These are phyloP conservation scores for Mortierella sp. DNA, from an alignment of 371 early-diverging fungal genomes.

Conservation along the genomic window DNA sequence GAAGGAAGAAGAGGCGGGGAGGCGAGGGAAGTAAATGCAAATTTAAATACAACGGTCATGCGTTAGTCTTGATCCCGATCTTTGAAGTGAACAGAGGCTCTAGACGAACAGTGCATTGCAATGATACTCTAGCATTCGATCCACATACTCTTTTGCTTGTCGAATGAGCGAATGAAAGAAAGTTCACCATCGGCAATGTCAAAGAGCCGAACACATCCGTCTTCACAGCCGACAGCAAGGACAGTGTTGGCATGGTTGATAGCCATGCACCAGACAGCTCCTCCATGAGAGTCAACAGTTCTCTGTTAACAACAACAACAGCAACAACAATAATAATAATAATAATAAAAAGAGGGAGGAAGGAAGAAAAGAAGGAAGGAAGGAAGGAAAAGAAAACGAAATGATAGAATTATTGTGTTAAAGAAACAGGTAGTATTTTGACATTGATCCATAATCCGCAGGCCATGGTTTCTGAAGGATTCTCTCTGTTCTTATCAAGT, in stretches of 20 bases:
- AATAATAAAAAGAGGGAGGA: not conserved
- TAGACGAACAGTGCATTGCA: too few species aligned
- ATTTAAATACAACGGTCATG: too few species aligned
- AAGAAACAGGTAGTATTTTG: not conserved
- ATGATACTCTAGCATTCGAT: slow-evolving; percentile 15
- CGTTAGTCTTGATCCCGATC: too few species aligned
- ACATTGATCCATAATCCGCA: not conserved
- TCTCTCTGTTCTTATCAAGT: slow-evolving; percentile 13
- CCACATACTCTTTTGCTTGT: slow-evolving; percentile 68
- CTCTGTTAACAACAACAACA: slow-evolving; percentile 54
- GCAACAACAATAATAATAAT: too few species aligned
- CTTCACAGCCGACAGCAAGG: slow-evolving; percentile 94
- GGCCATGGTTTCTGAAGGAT: not conserved
- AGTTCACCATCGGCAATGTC: slow-evolving; percentile 80
- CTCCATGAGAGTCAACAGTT: slow-evolving; percentile 85
- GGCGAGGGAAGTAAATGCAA: too few species aligned
- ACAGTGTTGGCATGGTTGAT: slow-evolving; percentile 78
- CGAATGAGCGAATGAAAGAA: slow-evolving; percentile 75
- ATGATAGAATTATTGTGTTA: not conserved
- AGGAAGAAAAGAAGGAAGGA: not conserved
- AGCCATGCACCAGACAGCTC: slow-evolving; percentile 95
- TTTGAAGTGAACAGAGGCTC: too few species aligned
- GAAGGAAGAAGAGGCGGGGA: too few species aligned
- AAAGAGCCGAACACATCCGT: slow-evolving; percentile 89
- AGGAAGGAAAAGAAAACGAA: not conserved